These are phyloP conservation scores for Fistulinella prunicolor DNA, from an alignment of 768 basidiomycete genomes.

Conservation along the genomic window DNA sequence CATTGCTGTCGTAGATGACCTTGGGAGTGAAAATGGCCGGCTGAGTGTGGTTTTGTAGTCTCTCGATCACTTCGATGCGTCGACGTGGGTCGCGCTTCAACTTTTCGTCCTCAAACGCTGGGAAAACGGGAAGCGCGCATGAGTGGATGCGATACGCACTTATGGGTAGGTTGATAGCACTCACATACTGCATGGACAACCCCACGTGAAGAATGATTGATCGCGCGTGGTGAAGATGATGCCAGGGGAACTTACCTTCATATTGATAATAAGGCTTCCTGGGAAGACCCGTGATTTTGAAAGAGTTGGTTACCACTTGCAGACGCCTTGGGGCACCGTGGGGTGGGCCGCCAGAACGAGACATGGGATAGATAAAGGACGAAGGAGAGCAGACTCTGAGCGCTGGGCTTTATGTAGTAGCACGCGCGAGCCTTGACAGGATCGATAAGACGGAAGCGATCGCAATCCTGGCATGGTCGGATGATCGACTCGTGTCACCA, in stretches of 20 bases:
- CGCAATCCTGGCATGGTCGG: not conserved
- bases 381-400: not conserved
- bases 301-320: slow-evolving; percentile 34
- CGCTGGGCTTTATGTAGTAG: slow-evolving; percentile 6
- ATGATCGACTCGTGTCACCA: not conserved
- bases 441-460: slow-evolving; percentile 30
- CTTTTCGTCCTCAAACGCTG: slow-evolving; percentile 20
- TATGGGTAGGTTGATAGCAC: slow-evolving; percentile 7
- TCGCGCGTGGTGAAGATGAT: slow-evolving; percentile 1
- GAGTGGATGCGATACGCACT: slow-evolving; percentile 1
- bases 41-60: slow-evolving; percentile 37
- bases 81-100: slow-evolving; percentile 8
- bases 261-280: slow-evolving; percentile 29
- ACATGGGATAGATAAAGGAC: slow-evolving; percentile 21
- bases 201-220: slow-evolving; percentile 3
- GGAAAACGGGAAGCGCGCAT: not conserved
- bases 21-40: slow-evolving; percentile 40
- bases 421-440: not conserved
- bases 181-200: slow-evolving; percentile 23
- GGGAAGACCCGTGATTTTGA: slow-evolving; percentile 29
- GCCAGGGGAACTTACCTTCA: slow-evolving; percentile 26
- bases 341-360: slow-evolving; percentile 17
- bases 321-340: slow-evolving; percentile 14
- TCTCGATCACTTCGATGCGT: slow-evolving; percentile 31
- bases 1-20: slow-evolving; percentile 45